Evolutionary conservation across 768 basidiomycete species (phyloP).

Genomic region (Postia placenta): DNA sequence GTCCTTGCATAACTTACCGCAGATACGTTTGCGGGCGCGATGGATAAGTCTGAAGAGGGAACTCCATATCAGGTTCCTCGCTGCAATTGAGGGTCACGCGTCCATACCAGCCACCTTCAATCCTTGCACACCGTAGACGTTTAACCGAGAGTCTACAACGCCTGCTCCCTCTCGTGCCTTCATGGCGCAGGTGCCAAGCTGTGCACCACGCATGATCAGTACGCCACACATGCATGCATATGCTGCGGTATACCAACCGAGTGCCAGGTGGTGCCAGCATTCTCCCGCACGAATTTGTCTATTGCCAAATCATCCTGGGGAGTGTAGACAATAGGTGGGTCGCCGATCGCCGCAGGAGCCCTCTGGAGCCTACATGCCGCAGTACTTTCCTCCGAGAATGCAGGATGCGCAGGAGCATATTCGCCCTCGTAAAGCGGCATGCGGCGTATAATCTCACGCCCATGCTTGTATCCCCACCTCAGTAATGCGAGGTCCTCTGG

Average conservation of each 20-base stretch:
- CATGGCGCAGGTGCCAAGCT: conserved; percentile 68
- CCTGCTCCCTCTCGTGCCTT: conserved; percentile 51
- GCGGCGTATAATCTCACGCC: conserved; percentile 48
- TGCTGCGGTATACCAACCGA: conserved; percentile 28
- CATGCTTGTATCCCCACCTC: conserved; percentile 48
- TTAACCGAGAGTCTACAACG: conserved; percentile 56
- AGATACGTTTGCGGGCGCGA: conserved; percentile 3
- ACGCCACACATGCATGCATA: conserved; percentile 22
- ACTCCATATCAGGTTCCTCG: neutral
- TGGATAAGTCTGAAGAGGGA: neutral
- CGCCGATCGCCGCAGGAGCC: conserved; percentile 18
- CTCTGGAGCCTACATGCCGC: conserved; percentile 20
- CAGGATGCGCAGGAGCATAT: conserved; percentile 20
- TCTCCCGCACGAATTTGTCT: conserved; percentile 20
- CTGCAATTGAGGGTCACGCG: neutral
- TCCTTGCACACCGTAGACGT: conserved; percentile 53
- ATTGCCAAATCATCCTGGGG: conserved; percentile 30
- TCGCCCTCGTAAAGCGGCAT: conserved; percentile 39
- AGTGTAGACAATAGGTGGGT: conserved; percentile 27
- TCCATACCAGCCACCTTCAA: conserved; percentile 55
- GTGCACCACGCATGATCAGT: neutral
- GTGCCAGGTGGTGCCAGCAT: conserved; percentile 26
- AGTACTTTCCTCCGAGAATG: conserved; percentile 23
- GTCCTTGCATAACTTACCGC: neutral
- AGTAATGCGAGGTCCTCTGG: conserved; percentile 33